These are phyloP conservation scores for Schizothecium vesticola DNA, from an alignment of 495 filamentous ascomycete species.

Conservation along the genomic window DNA sequence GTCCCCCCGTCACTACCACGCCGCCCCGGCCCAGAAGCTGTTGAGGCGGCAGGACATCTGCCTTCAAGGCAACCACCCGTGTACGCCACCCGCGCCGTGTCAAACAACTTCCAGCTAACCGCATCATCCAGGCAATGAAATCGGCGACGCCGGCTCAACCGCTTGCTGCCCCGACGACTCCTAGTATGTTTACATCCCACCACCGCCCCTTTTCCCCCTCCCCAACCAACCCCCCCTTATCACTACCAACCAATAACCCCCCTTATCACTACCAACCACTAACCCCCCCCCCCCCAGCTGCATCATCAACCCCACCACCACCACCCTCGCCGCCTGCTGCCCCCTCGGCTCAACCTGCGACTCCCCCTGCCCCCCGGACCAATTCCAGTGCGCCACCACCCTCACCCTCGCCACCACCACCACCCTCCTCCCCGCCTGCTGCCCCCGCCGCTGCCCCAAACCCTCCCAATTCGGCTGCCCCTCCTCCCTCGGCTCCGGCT, in stretches of 20 bases:
- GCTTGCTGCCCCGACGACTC: constrained; percentile 7
- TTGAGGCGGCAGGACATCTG: constrained; percentile 3
- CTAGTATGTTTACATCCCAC: constrained; percentile 6
- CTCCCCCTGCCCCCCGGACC: constrained; percentile 23
- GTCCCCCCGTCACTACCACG: constrained; percentile 6
- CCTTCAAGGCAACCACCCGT: constrained; percentile 1
- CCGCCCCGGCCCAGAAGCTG: constrained; percentile 2
- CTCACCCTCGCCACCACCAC: constrained; percentile 20
- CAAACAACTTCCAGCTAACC: background rate
- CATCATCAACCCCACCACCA: constrained; percentile 20
- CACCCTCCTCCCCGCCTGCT: constrained; percentile 30
- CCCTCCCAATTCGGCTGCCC: constrained; percentile 41
- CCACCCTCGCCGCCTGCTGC: constrained; percentile 32
- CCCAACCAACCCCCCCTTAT: background rate
- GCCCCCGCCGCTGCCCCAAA: constrained; percentile 29
- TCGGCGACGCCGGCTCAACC: constrained; percentile 2
- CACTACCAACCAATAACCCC: background rate
- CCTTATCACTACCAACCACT: background rate
- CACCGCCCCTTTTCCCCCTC: background rate
- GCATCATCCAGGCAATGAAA: constrained; percentile 9
- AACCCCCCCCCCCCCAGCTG: constrained; percentile 17
- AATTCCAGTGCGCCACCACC: constrained; percentile 21
- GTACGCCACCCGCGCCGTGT: background rate
- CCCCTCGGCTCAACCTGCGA: constrained; percentile 31
- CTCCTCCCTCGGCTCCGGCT: constrained; percentile 34